A percentile compares a stretch with the other conserved stretches of the same genome.
These are phyloP conservation scores for Diaporthe capsici DNA, from an alignment of 2,329 filamentous ascomycete species.

Conservation along the genomic window DNA sequence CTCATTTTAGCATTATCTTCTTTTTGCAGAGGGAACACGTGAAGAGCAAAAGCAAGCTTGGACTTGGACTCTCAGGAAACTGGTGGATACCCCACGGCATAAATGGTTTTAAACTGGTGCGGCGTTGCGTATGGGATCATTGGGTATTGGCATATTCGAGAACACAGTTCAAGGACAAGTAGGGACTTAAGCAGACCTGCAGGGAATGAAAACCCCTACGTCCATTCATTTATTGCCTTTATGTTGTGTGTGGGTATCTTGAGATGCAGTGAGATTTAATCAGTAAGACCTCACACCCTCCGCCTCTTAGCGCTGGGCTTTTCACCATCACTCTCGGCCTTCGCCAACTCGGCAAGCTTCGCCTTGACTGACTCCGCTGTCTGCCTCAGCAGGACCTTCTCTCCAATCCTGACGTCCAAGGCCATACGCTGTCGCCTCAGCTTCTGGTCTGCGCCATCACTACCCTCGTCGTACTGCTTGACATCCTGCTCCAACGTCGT, in stretches of 20 bases:
- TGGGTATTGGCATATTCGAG: neutral
- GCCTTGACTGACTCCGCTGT: constrained; percentile 45
- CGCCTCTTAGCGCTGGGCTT: constrained; percentile 48
- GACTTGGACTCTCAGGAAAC: constrained; percentile 12
- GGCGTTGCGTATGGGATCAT: constrained; percentile 10
- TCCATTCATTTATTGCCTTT: neutral
- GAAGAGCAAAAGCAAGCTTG: neutral
- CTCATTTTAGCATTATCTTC: neutral
- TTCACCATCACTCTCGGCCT: constrained; percentile 41
- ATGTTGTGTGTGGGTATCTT: constrained; percentile 38
- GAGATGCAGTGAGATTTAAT: neutral
- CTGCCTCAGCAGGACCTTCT: constrained; percentile 52
- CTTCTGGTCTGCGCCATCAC: constrained; percentile 32
- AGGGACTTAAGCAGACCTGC: neutral
- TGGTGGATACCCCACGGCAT: constrained; percentile 38
- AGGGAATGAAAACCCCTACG: neutral
- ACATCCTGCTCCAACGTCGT: constrained; percentile 51
- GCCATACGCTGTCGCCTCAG: constrained; percentile 46
- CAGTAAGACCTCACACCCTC: constrained; percentile 37
- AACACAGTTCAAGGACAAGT: neutral
- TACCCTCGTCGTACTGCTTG: constrained; percentile 31
- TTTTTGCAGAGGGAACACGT: neutral
- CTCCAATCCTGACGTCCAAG: constrained; percentile 52
- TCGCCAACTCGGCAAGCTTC: constrained; percentile 41
- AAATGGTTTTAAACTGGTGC: constrained; percentile 10